These are phyloP conservation scores for Solanum chmielewskii DNA, from an alignment of 257 asterid species.

Conservation along the genomic window DNA sequence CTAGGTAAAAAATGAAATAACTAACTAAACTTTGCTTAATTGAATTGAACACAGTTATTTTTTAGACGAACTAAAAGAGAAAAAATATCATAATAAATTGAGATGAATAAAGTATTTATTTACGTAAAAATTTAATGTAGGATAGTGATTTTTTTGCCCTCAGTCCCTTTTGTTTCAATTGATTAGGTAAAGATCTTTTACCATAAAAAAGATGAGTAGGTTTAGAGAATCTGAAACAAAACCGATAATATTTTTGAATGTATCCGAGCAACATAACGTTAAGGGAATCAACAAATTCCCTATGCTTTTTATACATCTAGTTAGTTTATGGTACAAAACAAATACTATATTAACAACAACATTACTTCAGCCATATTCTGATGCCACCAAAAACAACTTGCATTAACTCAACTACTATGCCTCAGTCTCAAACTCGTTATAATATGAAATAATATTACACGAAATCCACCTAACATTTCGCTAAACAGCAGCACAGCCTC, in stretches of 20 bases:
- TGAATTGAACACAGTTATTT: fast-evolving
- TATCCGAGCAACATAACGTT: neutral
- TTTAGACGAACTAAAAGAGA: neutral
- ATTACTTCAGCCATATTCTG: neutral
- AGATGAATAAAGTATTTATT: neutral
- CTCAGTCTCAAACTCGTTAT: neutral
- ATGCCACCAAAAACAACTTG: neutral
- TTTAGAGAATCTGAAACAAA: neutral
- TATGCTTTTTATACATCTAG: neutral
- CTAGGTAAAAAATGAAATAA: neutral
- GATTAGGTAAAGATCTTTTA: neutral
- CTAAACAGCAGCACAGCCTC: constrained; percentile 58
- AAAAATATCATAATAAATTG: neutral
- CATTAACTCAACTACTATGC: neutral
- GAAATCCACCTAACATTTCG: neutral
- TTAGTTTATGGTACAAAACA: neutral
- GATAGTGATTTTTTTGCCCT: neutral
- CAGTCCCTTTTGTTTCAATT: neutral
- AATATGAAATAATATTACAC: neutral
- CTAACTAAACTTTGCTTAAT: neutral
- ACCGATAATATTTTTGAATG: neutral
- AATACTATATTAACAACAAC: neutral
- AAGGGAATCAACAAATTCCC: no score
- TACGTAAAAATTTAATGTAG: neutral
- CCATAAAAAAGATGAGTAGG: neutral